Percentiles rank a stretch among this genome's conserved stretches.
These are phyloP conservation scores for Panellus pusillus DNA, from an alignment of 768 basidiomycete genomes.

Conservation along the genomic window DNA sequence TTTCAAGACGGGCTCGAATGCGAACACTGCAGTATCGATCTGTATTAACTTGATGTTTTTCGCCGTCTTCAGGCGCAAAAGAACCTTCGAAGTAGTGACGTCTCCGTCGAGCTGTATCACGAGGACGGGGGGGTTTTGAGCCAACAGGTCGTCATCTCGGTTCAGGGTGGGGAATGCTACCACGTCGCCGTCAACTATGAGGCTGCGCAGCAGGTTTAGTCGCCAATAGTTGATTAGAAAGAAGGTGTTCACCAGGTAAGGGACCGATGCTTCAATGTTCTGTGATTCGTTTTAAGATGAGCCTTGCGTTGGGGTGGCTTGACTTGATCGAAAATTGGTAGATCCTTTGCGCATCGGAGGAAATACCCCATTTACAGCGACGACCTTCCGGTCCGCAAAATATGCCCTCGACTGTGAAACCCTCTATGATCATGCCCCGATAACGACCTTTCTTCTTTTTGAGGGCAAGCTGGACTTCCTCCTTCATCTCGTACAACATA, in stretches of 20 bases:
- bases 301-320: slow-evolving; percentile 14
- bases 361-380: slow-evolving; percentile 36
- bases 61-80: slow-evolving; percentile 40
- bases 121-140: slow-evolving; percentile 46
- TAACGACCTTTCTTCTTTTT: slow-evolving; percentile 37
- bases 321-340: slow-evolving; percentile 36
- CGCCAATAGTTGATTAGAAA: neutral
- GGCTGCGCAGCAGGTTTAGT: slow-evolving; percentile 18
- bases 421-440: slow-evolving; percentile 36
- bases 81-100: slow-evolving; percentile 34
- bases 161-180: slow-evolving; percentile 53
- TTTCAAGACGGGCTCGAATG: slow-evolving; percentile 62
- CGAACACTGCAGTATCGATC: slow-evolving; percentile 60
- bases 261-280: slow-evolving; percentile 49
- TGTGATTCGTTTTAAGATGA: slow-evolving; percentile 29
- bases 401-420: slow-evolving; percentile 32
- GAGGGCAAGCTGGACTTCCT: slow-evolving; percentile 48
- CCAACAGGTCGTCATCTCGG: slow-evolving; percentile 53
- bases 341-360: slow-evolving; percentile 37
- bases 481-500: slow-evolving; percentile 55
- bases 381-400: slow-evolving; percentile 15
- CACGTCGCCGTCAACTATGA: slow-evolving; percentile 48
- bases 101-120: slow-evolving; percentile 53
- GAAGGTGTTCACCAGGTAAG: slow-evolving; percentile 28
- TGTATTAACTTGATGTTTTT: slow-evolving; percentile 47